phyloP scores from a whole-genome alignment of 306 rosid genomes.

The Rosa multiflora region DNA sequence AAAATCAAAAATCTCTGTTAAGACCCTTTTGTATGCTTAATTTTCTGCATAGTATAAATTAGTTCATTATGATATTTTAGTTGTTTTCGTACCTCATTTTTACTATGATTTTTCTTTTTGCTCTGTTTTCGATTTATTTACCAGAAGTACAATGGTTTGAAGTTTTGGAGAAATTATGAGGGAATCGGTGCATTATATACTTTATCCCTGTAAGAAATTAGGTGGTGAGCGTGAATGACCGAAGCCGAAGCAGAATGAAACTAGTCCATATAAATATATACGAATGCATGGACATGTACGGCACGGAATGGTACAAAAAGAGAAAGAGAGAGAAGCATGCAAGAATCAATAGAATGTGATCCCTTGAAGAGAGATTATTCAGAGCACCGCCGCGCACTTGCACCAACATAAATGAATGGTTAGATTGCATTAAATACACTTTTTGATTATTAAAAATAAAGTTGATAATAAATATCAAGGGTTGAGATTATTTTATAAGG shows the following conservation, averaged over 20 bases:
- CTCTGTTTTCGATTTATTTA: not conserved
- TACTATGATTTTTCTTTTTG: not conserved
- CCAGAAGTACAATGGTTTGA: not conserved
- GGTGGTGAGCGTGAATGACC: too few species aligned
- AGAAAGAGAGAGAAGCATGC: not conserved
- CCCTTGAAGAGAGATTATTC: too few species aligned
- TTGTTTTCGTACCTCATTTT: not conserved
- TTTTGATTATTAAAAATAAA: too few species aligned
- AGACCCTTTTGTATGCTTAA: not conserved
- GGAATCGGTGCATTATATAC: not conserved
- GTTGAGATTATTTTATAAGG: too few species aligned
- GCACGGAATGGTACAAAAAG: not conserved
- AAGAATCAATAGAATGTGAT: not conserved
- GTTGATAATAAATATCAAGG: too few species aligned
- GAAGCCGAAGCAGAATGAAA: too few species aligned
- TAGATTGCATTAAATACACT: too few species aligned
- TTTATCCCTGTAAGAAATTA: not conserved
- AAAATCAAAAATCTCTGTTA: not conserved
- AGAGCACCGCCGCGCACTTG: too few species aligned
- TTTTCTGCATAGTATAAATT: not conserved
- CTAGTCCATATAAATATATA: not conserved
- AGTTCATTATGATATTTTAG: not conserved
- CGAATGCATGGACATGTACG: not conserved
- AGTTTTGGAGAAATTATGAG: not conserved
- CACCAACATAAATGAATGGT: too few species aligned